These are phyloP conservation scores for Ogataea methanolica DNA, from an alignment of 805 yeast species.

Conservation along the genomic window DNA sequence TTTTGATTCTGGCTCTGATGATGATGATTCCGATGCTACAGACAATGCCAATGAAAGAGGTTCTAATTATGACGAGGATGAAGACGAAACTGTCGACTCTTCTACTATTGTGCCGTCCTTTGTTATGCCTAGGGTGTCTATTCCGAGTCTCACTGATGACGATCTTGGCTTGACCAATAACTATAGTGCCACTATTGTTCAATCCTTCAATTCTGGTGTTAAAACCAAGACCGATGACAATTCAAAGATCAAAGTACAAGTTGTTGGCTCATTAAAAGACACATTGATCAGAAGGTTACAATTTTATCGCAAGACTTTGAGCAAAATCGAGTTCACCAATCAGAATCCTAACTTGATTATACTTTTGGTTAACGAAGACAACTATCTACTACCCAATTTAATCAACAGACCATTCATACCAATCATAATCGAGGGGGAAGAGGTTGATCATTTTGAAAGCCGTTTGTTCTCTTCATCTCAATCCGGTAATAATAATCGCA, in stretches of 20 bases:
- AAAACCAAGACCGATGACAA: neutral
- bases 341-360: constrained; percentile 24
- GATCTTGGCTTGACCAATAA: neutral
- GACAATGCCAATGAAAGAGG: constrained; percentile 7
- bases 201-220: neutral
- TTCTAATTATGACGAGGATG: constrained; percentile 11
- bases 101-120: constrained; percentile 31
- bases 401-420: constrained; percentile 29
- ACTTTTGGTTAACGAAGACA: constrained; percentile 25
- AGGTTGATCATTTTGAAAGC: constrained; percentile 5
- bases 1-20: constrained; percentile 22
- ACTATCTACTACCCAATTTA: constrained; percentile 25
- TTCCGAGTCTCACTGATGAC: constrained; percentile 13
- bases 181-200: neutral
- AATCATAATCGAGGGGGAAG: constrained; percentile 14
- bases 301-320: constrained; percentile 25
- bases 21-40: constrained; percentile 7
- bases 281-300: constrained; percentile 20
- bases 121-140: constrained; percentile 34
- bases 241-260: constrained; percentile 19
- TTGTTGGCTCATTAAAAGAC: constrained; percentile 23
- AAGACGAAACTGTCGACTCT: constrained; percentile 23
- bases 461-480: neutral
- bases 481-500: too few relatives aligned
- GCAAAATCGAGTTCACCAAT: constrained; percentile 24